Base-by-base conservation (phyloP, 441 rosid species). In the Isatis lusitanica region DNA sequence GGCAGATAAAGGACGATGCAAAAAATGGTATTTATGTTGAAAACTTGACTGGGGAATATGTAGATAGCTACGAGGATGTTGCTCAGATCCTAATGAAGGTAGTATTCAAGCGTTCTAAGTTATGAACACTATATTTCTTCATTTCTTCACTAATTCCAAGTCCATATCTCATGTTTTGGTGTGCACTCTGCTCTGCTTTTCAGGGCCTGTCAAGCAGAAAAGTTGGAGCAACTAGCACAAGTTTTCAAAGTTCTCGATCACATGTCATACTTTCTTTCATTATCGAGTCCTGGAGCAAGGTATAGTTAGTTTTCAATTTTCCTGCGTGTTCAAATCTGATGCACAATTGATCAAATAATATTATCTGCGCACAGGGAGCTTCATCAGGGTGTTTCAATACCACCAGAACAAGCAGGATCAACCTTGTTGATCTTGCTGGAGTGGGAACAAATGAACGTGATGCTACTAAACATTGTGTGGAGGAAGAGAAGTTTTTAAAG, bases 241-340 rank as follows among this genome's bases (percentile, higher is more conserved):
- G 93, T 79, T 92, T 97, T 52, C 93, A 90, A 85, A 92, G 98
- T 81, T 94, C 98, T 58, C 84, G 97, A 74, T 94, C 98, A 28
- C 97, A 94, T 55, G 78, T 90, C 73, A 83, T 92, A 44, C 44
- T 77, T 43, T 77, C 80, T 66, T 77, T 77, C 73, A 60, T 77
- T 51, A 66, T 77, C 0, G 75, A 78, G 64, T 68, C 78, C 59
- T 78, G 79, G 78, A 73, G 16, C 46, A 78, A 64, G 75, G 78
- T 74, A 48, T 26, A 35, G 9, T 69, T 12, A 38, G 12, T 44
- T 58, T 43, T 5, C 7, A 0, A n/a, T 16, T 66, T 42, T 60
- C 39, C 52, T 60, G 40, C 12, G 0, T 51, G 18, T 66, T 24
- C 36, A 44, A 28, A 11, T 53, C 69, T 38, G 33, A 77, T 72